phyloP scores from a whole-genome alignment of 805 yeast genomes.

The Hanseniaspora mollemarum region DNA sequence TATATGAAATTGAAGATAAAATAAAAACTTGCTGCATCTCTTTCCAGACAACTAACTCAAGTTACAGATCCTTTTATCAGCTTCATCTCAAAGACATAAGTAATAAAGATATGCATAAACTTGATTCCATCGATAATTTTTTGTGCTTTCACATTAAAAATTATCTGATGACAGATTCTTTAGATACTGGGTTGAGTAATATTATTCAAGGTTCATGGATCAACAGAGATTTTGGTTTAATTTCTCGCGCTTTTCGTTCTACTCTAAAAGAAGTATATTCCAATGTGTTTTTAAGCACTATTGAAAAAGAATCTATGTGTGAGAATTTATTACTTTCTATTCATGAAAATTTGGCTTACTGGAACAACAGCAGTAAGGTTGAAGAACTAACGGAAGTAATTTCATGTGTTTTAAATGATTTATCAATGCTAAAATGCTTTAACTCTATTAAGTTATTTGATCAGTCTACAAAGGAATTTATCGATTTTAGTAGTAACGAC shows the following conservation, averaged over 20 bases:
- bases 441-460: neutral
- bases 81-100: conserved; percentile 2
- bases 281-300: neutral
- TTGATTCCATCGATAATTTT: neutral
- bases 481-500: neutral
- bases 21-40: conserved; percentile 2
- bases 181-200: neutral
- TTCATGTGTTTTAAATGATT: neutral
- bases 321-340: conserved; percentile 1
- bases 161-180: neutral
- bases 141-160: conserved; percentile 1
- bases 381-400: neutral
- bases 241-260: neutral
- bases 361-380: neutral
- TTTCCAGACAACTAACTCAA: conserved; percentile 3
- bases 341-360: neutral
- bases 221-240: neutral
- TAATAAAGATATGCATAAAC: neutral
- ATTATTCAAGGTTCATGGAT: neutral
- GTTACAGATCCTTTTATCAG: conserved; percentile 2
- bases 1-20: neutral
- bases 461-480: neutral
- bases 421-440: neutral
- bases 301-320: neutral
- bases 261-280: neutral